A percentile compares a stretch with the other conserved stretches of the same genome.
These are phyloP conservation scores for Neopestalotiopsis clavispora DNA, from an alignment of 2,329 filamentous ascomycete genomes.

Conservation along the genomic window DNA sequence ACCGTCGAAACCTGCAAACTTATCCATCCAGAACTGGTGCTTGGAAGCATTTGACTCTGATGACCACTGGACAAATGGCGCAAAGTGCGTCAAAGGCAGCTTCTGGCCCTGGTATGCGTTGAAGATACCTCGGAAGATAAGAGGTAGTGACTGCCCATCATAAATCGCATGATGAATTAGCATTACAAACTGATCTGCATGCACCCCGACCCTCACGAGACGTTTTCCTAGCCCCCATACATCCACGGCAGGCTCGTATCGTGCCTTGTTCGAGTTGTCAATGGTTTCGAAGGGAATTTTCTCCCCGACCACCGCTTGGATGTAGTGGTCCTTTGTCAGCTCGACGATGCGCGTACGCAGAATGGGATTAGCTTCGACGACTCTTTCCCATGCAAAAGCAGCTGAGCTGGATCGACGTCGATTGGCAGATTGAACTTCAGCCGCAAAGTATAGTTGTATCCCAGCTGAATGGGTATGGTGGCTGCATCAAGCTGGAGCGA, in stretches of 20 bases:
- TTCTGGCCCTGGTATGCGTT: not conserved
- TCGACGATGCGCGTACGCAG: constrained; percentile 8
- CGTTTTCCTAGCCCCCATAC: not conserved
- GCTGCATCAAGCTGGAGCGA: constrained; percentile 1
- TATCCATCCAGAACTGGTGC: not conserved
- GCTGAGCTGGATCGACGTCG: not conserved
- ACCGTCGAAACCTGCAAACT: constrained; percentile 4
- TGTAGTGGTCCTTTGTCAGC: not conserved
- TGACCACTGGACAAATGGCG: constrained; percentile 5
- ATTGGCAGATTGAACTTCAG: not conserved
- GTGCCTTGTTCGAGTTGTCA: not conserved
- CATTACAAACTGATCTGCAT: not conserved
- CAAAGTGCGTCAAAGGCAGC: not conserved
- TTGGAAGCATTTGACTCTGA: not conserved
- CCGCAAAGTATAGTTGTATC: not conserved
- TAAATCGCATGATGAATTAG: constrained; percentile 1
- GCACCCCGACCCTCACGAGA: not conserved
- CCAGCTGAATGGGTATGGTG: not conserved
- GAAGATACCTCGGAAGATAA: not conserved
- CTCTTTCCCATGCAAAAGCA: not conserved
- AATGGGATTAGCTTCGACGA: not conserved
- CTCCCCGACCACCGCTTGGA: not conserved
- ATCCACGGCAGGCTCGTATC: not conserved
- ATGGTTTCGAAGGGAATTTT: not conserved
- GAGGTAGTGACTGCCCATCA: not conserved